Conservation (phyloP, 495 filamentous ascomycete genomes). For the Thozetella sp. region DNA sequence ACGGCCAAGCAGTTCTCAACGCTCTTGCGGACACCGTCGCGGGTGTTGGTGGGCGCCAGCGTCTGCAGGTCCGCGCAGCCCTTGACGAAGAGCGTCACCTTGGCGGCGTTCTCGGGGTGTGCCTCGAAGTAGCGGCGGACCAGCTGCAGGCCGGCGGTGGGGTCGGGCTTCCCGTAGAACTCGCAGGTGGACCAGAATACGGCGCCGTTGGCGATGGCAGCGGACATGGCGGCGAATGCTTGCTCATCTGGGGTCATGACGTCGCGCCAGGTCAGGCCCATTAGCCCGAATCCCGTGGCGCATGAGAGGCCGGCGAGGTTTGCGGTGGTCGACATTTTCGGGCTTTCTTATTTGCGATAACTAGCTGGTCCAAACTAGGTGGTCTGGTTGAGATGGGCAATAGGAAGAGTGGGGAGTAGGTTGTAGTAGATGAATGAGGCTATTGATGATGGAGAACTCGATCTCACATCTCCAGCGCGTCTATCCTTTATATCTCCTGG, state of each 20-base stretch:
- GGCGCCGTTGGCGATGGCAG: slow-evolving; percentile 57
- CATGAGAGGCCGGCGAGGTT: too few species aligned
- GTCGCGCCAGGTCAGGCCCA: slow-evolving; percentile 73
- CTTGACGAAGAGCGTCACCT: slow-evolving; percentile 64
- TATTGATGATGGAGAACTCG: too few species aligned
- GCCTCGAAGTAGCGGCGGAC: slow-evolving; percentile 60
- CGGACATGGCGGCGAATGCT: slow-evolving; percentile 63
- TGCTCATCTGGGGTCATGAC: slow-evolving; percentile 42
- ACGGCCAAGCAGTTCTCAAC: slow-evolving; percentile 63
- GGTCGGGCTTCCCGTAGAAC: slow-evolving; percentile 39
- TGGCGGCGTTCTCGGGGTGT: slow-evolving; percentile 61
- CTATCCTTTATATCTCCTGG: too few species aligned
- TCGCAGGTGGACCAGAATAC: slow-evolving; percentile 74
- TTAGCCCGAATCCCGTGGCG: slow-evolving; percentile 11
- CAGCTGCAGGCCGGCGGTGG: slow-evolving; percentile 43
- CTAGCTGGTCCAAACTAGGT: too few species aligned
- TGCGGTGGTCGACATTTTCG: too few species aligned
- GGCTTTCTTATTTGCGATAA: too few species aligned
- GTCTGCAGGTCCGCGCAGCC: slow-evolving; percentile 34
- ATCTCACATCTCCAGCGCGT: too few species aligned
- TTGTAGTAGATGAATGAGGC: too few species aligned
- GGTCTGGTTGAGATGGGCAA: too few species aligned
- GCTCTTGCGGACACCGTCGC: slow-evolving; percentile 55
- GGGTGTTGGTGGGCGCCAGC: slow-evolving; percentile 38
- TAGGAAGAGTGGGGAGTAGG: too few species aligned